Conservation (phyloP, 305 asterid species). For the Fraxinus dipetala region DNA sequence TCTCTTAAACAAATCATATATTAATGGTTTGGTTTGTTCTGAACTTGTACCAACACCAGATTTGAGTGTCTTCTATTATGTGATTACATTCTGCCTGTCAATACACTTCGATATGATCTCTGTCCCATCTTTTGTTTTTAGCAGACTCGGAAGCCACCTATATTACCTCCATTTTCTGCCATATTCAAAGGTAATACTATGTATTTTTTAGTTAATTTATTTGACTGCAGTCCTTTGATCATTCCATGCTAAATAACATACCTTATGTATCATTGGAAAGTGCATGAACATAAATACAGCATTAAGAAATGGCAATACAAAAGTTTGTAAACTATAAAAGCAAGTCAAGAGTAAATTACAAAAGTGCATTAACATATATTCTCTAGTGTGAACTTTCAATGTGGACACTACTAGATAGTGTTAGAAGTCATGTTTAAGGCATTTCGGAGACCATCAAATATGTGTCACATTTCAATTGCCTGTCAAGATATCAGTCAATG, state of each 20-base stretch:
- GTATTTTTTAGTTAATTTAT: not conserved
- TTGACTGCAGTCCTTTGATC: not conserved
- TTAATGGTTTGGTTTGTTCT: too few species aligned
- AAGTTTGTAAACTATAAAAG: too few species aligned
- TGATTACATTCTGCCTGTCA: not conserved
- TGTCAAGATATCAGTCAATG: not conserved
- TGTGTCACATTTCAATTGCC: not conserved
- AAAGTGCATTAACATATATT: too few species aligned
- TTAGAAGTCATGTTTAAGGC: not conserved
- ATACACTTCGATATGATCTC: constrained; percentile 19
- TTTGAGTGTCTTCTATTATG: too few species aligned
- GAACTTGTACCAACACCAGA: too few species aligned
- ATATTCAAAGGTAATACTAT: constrained; percentile 55
- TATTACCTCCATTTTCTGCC: constrained; percentile 86
- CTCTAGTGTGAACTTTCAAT: too few species aligned
- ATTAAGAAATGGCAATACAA: too few species aligned
- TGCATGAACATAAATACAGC: too few species aligned
- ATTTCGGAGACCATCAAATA: not conserved
- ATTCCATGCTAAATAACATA: not conserved
- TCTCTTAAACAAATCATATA: too few species aligned
- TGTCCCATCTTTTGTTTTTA: constrained; percentile 12
- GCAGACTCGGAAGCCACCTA: constrained; percentile 87
- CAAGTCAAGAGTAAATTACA: too few species aligned
- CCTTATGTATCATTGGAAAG: too few species aligned
- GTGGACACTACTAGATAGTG: too few species aligned